Conservation (phyloP, 2,329 filamentous ascomycete species). For the Parasarocladium wereldwijsianum region DNA sequence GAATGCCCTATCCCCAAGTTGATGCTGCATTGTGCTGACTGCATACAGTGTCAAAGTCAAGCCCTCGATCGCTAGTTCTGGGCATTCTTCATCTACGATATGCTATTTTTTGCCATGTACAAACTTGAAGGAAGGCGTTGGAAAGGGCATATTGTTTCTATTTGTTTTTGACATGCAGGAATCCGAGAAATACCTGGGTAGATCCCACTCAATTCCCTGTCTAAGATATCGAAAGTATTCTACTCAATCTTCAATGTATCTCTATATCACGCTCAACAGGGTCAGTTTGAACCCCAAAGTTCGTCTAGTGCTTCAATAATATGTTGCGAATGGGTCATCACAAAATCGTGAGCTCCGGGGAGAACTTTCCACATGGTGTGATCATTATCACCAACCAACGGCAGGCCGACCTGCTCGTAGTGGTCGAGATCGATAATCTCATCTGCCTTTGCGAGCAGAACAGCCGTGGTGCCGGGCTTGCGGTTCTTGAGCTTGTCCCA, state of each 20-base stretch:
- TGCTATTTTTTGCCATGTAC: no score
- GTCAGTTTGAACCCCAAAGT: conserved; percentile 24
- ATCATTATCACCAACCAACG: conserved; percentile 32
- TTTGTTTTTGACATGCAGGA: no score
- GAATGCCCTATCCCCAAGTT: background rate
- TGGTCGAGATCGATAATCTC: conserved; percentile 36
- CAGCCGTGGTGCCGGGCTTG: conserved; percentile 27
- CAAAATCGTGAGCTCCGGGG: conserved; percentile 45
- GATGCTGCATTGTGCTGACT: conserved; percentile 10
- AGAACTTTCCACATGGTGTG: conserved; percentile 36
- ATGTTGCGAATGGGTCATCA: conserved; percentile 36
- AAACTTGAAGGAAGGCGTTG: no score
- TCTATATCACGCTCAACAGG: background rate
- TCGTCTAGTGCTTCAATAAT: conserved; percentile 31
- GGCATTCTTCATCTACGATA: no score
- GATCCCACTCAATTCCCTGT: no score
- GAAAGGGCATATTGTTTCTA: background rate
- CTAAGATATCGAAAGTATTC: background rate
- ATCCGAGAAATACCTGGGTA: no score
- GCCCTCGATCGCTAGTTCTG: conserved; percentile 38
- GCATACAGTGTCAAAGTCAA: conserved; percentile 39
- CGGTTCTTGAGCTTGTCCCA: conserved; percentile 32
- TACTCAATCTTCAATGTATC: background rate
- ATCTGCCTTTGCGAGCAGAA: conserved; percentile 36
- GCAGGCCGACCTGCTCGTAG: conserved; percentile 33